Evolutionary conservation across 108 stramenopile species (phyloP), one percentile per base, ranked within the genome.

Genomic region (Seminavis robusta): DNA sequence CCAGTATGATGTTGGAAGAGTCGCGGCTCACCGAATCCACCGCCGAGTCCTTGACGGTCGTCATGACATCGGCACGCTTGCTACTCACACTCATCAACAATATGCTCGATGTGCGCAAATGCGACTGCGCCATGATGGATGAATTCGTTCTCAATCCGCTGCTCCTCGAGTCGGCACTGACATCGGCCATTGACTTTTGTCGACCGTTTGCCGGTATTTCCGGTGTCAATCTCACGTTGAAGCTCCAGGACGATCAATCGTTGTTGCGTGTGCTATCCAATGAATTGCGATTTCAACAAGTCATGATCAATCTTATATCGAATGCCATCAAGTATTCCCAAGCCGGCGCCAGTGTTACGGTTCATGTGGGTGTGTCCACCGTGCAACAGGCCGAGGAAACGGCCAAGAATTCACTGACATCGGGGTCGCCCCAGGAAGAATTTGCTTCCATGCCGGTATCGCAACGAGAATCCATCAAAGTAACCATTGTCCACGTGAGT

Each of bases 21-120:
- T 25, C 34, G 41, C 21, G 38, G 4, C 7, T 37, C 7, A 30
- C 34, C 13, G 6, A 19, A 1, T 7, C 4, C 28, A 4, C 28
- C 2, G 27, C 33, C n/a, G 55, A 42, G n/a, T 42, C 37, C 19
- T 39, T 59, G 58, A 47, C 42, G 19, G 29, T 47, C 19, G 43
- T 59, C 20, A 59, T 59, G 46, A 45, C 58, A 4, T 59, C 58
- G 13, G 32, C 58, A 29, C 42, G 58, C 27, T 21, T 59, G 16
- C 46, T 59, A 8, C 38, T 59, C 17, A 59, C 46, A 36, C 58
- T 59, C 8, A 47, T 59, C 33, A 59, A 59, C 31, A 59, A 59
- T 34, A 19, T 59, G 2, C 32, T 59, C 17, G 58, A 59, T 47
- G 46, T 46, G 16, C 42, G 37, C 20, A 59, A 59, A 34, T 16